A percentile compares a stretch with the other conserved stretches of the same genome.
These are phyloP conservation scores for Cladosporium halotolerans DNA, from an alignment of 2,329 filamentous ascomycete genomes.

Conservation along the genomic window DNA sequence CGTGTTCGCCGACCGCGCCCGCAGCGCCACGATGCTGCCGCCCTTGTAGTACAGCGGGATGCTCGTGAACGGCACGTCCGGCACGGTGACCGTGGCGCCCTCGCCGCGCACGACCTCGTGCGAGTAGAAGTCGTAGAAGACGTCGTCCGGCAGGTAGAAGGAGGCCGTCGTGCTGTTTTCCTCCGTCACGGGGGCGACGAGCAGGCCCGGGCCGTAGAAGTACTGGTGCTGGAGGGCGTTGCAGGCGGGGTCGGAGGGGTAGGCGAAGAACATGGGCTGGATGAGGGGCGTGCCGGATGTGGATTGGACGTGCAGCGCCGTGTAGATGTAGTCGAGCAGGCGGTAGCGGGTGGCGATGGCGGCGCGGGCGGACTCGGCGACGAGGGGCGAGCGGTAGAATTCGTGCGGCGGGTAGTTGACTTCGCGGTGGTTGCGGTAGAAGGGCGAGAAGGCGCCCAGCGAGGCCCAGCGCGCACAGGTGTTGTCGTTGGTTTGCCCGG, in stretches of 20 bases:
- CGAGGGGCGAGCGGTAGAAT: slow-evolving; percentile 63
- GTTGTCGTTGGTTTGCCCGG: slow-evolving; percentile 57
- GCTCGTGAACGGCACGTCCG: slow-evolving; percentile 42
- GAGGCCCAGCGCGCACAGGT: slow-evolving; percentile 71
- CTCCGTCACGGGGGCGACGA: slow-evolving; percentile 51
- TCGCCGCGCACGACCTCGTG: slow-evolving; percentile 41
- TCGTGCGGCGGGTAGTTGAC: slow-evolving; percentile 54
- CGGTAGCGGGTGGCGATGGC: slow-evolving; percentile 68
- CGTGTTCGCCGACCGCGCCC: slow-evolving; percentile 51
- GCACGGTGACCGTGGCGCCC: slow-evolving; percentile 39
- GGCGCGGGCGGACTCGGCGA: slow-evolving; percentile 58
- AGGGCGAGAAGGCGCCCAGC: slow-evolving; percentile 66
- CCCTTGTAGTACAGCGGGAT: slow-evolving; percentile 65
- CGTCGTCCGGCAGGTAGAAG: slow-evolving; percentile 52
- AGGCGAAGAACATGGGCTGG: slow-evolving; percentile 66
- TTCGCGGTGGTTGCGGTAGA: slow-evolving; percentile 69
- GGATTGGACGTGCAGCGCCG: slow-evolving; percentile 57
- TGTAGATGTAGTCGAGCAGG: slow-evolving; percentile 76
- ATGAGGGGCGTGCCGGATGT: slow-evolving; percentile 58
- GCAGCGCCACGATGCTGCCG: slow-evolving; percentile 58
- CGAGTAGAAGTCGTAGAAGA: slow-evolving; percentile 58
- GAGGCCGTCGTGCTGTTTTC: slow-evolving; percentile 48
- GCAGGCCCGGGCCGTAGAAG: slow-evolving; percentile 53
- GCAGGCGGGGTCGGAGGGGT: slow-evolving; percentile 52
- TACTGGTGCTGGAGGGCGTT: slow-evolving; percentile 51